These are phyloP conservation scores for Ophiostoma sp. DNA, from an alignment of 2,329 filamentous ascomycete species.

Conservation along the genomic window DNA sequence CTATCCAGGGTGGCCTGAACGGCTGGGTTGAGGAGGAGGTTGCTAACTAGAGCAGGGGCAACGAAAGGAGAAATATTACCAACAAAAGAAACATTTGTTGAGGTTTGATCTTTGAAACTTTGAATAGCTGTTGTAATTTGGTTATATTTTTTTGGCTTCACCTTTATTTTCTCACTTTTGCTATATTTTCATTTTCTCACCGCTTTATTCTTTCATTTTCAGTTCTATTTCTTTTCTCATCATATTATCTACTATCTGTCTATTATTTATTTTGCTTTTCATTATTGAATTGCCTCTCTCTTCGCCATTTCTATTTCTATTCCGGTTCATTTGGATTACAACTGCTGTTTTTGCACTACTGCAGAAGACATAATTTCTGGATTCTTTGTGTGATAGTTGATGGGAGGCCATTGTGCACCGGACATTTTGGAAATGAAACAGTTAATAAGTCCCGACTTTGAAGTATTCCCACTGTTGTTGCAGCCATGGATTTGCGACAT, in stretches of 20 bases:
- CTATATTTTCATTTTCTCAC: constrained; percentile 18
- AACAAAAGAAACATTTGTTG: neutral
- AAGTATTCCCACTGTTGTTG: neutral
- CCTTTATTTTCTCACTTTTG: constrained; percentile 12
- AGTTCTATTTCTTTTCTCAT: constrained; percentile 11
- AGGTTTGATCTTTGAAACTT: constrained; percentile 28
- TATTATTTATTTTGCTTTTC: neutral
- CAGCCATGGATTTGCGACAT: neutral
- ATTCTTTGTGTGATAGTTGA: neutral
- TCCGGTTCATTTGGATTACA: constrained; percentile 14
- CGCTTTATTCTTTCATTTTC: neutral
- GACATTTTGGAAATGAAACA: neutral
- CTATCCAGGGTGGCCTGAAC: constrained; percentile 58
- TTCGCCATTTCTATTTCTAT: neutral
- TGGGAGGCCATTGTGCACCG: neutral
- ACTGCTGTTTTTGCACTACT: neutral
- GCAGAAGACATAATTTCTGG: neutral
- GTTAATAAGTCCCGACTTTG: constrained; percentile 12
- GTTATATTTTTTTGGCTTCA: constrained; percentile 29
- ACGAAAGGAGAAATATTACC: neutral
- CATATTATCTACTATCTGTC: neutral
- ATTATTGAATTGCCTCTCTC: constrained; percentile 7
- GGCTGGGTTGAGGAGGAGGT: constrained; percentile 65
- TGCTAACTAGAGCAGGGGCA: constrained; percentile 43
- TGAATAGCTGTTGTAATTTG: constrained; percentile 34